These are phyloP conservation scores for Takakia lepidozioides DNA, from an alignment of 225 moss, liverwort and hornwort genomes.

Conservation along the genomic window DNA sequence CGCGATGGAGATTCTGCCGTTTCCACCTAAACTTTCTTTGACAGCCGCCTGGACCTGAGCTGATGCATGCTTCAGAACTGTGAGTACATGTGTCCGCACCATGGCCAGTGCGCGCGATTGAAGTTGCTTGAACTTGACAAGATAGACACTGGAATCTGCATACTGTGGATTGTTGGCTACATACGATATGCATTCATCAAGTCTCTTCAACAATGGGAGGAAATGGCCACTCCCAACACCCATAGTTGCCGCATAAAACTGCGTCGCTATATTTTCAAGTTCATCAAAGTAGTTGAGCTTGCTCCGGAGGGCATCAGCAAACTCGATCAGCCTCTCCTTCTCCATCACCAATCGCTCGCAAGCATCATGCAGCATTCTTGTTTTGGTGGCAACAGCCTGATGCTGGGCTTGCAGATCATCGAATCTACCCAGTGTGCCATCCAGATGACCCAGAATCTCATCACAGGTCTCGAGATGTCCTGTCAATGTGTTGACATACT, in stretches of 20 bases:
- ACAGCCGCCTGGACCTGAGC: constrained; percentile 82
- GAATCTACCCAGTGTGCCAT: constrained; percentile 77
- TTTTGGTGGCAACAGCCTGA: constrained; percentile 96
- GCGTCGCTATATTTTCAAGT: constrained; percentile 89
- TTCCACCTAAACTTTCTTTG: constrained; percentile 31
- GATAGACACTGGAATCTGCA: constrained; percentile 88
- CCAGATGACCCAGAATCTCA: constrained; percentile 63
- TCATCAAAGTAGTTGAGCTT: constrained; percentile 97
- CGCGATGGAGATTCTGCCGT: constrained; percentile 59
- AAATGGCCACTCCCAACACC: constrained; percentile 87
- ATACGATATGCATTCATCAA: constrained; percentile 95
- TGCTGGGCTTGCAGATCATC: constrained; percentile 98
- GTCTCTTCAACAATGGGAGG: constrained; percentile 78
- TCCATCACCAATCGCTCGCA: constrained; percentile 98
- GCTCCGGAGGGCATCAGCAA: constrained; percentile 80
- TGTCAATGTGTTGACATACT: constrained; percentile 83
- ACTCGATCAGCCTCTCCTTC: constrained; percentile 93
- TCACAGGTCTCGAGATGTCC: constrained; percentile 83
- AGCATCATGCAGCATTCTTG: constrained; percentile 95
- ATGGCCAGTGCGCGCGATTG: constrained; percentile 91
- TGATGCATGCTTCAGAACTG: constrained; percentile 78
- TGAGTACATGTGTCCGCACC: constrained; percentile 89
- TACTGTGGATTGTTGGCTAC: constrained; percentile 94
- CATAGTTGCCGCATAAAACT: constrained; percentile 74
- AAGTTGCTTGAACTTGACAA: constrained; percentile 87